These are phyloP conservation scores for Neospora caninum DNA, from an alignment of 169 alveolate genomes.

Conservation along the genomic window DNA sequence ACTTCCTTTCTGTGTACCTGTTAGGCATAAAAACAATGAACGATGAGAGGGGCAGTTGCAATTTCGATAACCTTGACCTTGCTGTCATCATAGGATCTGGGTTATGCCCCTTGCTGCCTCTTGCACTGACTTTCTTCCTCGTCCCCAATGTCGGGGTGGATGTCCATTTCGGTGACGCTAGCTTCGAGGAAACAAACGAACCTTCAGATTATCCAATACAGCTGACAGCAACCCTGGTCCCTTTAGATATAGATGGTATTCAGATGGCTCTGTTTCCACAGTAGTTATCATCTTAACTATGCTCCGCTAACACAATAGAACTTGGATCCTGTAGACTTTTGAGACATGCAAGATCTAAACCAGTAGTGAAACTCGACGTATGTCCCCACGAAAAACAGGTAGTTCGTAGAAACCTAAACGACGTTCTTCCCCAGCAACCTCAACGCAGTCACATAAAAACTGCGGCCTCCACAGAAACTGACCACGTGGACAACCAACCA, in stretches of 20 bases:
- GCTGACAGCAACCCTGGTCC: neutral
- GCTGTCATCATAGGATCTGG: slow-evolving; percentile 49
- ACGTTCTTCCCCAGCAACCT: neutral
- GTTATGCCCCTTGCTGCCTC: slow-evolving; percentile 46
- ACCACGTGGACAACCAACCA: neutral
- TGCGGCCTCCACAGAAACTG: neutral
- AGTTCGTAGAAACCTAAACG: neutral
- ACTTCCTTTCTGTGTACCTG: slow-evolving; percentile 43
- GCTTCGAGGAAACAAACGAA: neutral
- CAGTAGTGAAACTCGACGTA: neutral
- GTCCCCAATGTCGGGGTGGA: slow-evolving; percentile 60
- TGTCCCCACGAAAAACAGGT: neutral
- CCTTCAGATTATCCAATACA: neutral
- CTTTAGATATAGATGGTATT: too few relatives aligned
- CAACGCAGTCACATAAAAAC: neutral
- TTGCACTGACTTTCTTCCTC: slow-evolving; percentile 65
- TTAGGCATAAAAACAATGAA: slow-evolving; percentile 56
- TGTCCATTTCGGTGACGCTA: slow-evolving; percentile 9
- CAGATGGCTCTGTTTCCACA: too few relatives aligned
- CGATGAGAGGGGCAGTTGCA: slow-evolving; percentile 44
- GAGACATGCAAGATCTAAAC: neutral
- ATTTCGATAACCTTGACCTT: slow-evolving; percentile 45
- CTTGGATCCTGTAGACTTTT: too few relatives aligned
- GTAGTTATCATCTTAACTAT: too few relatives aligned
- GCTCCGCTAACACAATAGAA: too few relatives aligned